A percentile compares a stretch with the other conserved stretches of the same genome.
Evolutionary conservation across 2,329 filamentous ascomycete species (phyloP).

Genomic region (Verruconis gallopava): DNA sequence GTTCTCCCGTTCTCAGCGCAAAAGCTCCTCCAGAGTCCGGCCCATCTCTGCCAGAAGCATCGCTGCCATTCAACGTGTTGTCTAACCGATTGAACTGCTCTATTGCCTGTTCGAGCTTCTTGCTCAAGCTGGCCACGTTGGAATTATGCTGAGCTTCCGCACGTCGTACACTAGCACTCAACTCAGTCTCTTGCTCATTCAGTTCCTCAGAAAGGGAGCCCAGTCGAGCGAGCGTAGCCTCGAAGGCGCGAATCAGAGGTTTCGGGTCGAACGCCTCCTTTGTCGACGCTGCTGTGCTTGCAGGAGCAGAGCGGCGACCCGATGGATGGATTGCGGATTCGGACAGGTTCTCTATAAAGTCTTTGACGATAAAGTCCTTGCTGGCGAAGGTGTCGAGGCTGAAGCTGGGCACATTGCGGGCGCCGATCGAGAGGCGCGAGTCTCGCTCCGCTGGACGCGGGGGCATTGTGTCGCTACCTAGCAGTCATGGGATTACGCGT

Average conservation of each 20-base stretch:
- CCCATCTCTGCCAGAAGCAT: constrained; percentile 26
- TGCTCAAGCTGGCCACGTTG: constrained; percentile 4
- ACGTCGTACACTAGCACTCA: constrained; percentile 76
- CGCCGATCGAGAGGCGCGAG: neutral
- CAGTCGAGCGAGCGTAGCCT: constrained; percentile 58
- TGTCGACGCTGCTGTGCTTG: constrained; percentile 17
- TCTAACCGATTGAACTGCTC: constrained; percentile 85
- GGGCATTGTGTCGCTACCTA: neutral
- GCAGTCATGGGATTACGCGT: neutral
- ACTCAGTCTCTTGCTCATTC: constrained; percentile 79
- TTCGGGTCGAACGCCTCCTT: constrained; percentile 75
- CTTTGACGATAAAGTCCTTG: constrained; percentile 88
- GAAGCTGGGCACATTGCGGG: constrained; percentile 57
- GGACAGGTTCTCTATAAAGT: constrained; percentile 89
- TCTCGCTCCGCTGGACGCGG: neutral
- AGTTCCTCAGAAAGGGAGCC: constrained; percentile 67
- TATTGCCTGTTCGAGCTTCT: constrained; percentile 81
- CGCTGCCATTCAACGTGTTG: constrained; percentile 51
- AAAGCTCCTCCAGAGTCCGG: constrained; percentile 61
- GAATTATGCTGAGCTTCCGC: constrained; percentile 57
- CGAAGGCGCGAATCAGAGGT: constrained; percentile 89
- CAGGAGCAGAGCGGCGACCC: constrained; percentile 59
- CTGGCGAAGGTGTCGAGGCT: constrained; percentile 60
- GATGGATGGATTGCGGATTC: constrained; percentile 62
- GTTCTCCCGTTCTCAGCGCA: constrained; percentile 88